Evolutionary conservation across 2,329 filamentous ascomycete genomes (phyloP), one percentile per base, ranked within the genome.

Genomic region (Aspergillus proliferans): DNA sequence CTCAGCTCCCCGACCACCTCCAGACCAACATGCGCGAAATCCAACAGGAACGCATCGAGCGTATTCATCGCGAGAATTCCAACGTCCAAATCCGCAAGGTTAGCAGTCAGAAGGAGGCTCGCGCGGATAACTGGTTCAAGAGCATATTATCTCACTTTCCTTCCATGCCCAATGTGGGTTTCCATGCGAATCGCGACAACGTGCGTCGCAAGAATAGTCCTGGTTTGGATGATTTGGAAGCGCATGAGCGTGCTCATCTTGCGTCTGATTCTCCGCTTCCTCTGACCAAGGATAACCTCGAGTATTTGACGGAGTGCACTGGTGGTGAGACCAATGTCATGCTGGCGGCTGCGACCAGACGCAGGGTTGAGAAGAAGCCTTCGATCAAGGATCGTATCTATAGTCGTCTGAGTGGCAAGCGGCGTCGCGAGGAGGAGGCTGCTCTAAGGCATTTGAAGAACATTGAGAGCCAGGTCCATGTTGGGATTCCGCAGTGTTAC

Each of bases 11-110:
- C 15, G 41, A 40, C 15, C 56, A 48, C 18, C 58, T 66, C 7
- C 62, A 62, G 34, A 41, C 51, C 14, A 59, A 53, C 43, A 62
- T 65, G 58, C 57, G 56, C 9, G 50, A 61, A 39, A 48, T 66
- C n/a, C 61, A 65, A 10, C 28, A 50, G 7, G 62, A 66, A 49
- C 54, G 56, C 14, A 47, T 51, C 9, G 46, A 43, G 10, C 51
- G 60, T 15, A 24, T 62, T 14, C 48, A 48, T 7, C 19, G 38
- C 18, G 38, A 40, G 3, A 40, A 40, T 1, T 12, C 19, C 38
- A 9, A 21, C 38, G 18, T 40, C 6, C 38, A 15, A 4, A 19
- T 40, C 10, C 38, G 38, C 38, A 40, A 40, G 18, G 3, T 10
- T 19, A 40, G 38, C 38, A 12, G 5, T 7, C 10, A 36, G 34